Base-by-base conservation (phyloP, 257 asterid genomes). In the Agastache rugosa region DNA sequence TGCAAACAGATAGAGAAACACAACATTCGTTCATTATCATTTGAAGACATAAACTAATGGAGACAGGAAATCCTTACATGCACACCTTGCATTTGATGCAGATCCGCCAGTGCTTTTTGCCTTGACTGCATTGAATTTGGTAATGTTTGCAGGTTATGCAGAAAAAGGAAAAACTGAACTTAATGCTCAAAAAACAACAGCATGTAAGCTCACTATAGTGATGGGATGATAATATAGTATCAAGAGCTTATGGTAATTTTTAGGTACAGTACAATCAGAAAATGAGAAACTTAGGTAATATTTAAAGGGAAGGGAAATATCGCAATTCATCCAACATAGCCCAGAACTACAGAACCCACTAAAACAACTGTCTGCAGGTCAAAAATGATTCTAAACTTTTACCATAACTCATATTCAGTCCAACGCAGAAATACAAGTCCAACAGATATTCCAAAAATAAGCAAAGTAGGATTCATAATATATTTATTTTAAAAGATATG, bases 71-170 rank as follows among this genome's bases (percentile, higher is more conserved):
- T 51, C 16, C 99, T 90, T 88, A 95, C 99, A 76, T 92, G 88
- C 65, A 87, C 83, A 75, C 65, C 80, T 84, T 89, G 97, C 99
- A 95, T 95, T 84, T 89, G 99, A 55, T 84, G 93, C 80, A 95
- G 85, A 90, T 95, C 99, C 5, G 90, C 74, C 31, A 84, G 70
- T 56, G 98, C 98, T 56, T 95, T 95, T 78, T 90, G 96, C 88
- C 98, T 95, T 15, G 99, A 95, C 99, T 95, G 98, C 91, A 85
- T 75, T 41, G 54, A 76, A 77, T 73, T 45, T 44, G 69, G 61
- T 66, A 73, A 73, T 56, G 10, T 19, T 71, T 63, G 64, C 8
- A 76, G 48, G 77, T 80, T 76, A 69, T 29, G 74, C 27, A 11
- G 15, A 48, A 54, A 71, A 29, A 54, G 45, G 16, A 63, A 58